A percentile compares a stretch with the other conserved stretches of the same genome.
These are phyloP conservation scores for Pyrus communis DNA, from an alignment of 306 rosid genomes.

Conservation along the genomic window DNA sequence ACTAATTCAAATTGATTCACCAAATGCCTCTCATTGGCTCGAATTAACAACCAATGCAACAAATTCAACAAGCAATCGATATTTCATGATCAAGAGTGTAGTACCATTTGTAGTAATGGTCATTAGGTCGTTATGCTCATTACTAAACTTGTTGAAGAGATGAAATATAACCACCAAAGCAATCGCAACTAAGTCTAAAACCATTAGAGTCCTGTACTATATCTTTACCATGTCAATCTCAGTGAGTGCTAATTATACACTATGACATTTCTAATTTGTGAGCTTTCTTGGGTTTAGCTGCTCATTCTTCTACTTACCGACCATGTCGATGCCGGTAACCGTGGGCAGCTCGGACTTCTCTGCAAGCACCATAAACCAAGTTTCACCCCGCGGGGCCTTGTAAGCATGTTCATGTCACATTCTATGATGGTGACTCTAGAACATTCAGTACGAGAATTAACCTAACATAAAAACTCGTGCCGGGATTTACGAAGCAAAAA, in stretches of 20 bases:
- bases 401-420: conserved; percentile 60
- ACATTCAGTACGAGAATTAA: conserved; percentile 30
- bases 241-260: background rate
- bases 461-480: no score
- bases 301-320: conserved; percentile 1
- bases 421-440: conserved; percentile 55
- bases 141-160: no score
- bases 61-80: no score
- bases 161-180: no score
- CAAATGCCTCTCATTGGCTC: no score
- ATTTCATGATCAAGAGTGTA: no score
- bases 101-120: no score
- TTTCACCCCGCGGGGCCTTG: conserved; percentile 32
- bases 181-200: background rate
- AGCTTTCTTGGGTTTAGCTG: conserved; percentile 14
- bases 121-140: no score
- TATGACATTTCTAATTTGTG: conserved; percentile 1
- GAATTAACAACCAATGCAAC: no score
- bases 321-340: background rate
- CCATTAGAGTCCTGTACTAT: background rate
- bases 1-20: no score
- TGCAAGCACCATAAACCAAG: conserved; percentile 9
- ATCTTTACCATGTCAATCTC: no score
- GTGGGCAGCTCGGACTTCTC: background rate
- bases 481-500: no score